Base-by-base conservation (phyloP, 202 grass and related monocot species). In the Elaeis oleifera region DNA sequence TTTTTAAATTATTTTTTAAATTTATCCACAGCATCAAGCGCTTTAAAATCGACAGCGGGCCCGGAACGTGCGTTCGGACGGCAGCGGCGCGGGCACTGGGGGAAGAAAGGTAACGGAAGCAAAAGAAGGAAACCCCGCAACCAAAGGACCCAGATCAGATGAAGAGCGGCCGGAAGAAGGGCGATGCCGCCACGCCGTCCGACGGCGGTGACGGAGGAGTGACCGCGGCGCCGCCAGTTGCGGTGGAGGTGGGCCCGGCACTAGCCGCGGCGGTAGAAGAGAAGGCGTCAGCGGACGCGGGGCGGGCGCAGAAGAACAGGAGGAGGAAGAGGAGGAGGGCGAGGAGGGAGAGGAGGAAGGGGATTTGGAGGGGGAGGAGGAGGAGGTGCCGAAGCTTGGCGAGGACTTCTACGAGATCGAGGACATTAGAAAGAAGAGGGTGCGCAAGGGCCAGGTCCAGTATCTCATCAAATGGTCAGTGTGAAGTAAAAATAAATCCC, bases 381-480 rank as follows among this genome's bases (percentile, higher is more conserved):
- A 13, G 50, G 70, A 72, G 26, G 25, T 21, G 5, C 59, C 59
- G 16, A 73, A 63, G 21, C 50, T 73, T 27, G 70, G 63, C 23
- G 70, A 73, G 2, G 70, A 49, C 14, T 73, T 63, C 70, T 73
- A 73, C 27, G 70, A 73, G 51, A 73, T 73, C 70, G 70, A 73
- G 63, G 59, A 56, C 50, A 73, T 73, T 27, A 63, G 70, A 59
- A 73, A 73, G 70, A 73, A 73, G 59, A 59, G 70, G 60, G 50
- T 73, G 2, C 70, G 70, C 59, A 73, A 63, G 51, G 70, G 70
- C 31, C 70, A 73, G 55, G 31, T 63, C 28, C 70, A 73, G 5
- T 73, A 73, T 51, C 70, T 73, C 19, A 73, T 73, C 59, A 73
- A 73, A 51, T 73, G 70, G 70, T 63, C 63, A 13, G 7, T 18